Conservation (phyloP, 2,329 filamentous ascomycete species). For the Neospermospora avenae region DNA sequence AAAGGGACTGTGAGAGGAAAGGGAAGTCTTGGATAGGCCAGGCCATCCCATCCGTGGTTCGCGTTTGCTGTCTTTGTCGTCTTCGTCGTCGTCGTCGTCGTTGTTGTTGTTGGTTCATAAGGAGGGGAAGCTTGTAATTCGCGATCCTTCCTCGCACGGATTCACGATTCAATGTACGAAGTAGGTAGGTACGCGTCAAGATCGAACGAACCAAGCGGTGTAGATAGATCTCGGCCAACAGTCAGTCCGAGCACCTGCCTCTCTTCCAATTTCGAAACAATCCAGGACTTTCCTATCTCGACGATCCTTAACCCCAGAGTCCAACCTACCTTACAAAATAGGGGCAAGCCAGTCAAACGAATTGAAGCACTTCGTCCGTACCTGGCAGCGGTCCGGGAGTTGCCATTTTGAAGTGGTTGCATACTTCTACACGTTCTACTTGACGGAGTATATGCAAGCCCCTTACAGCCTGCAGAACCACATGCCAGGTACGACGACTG, state of each 20-base stretch:
- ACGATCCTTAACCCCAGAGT: too few relatives aligned
- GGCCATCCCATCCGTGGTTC: conserved; percentile 1
- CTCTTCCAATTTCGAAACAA: neutral
- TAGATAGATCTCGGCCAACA: neutral
- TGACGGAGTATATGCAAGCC: conserved; percentile 1
- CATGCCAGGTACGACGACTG: neutral
- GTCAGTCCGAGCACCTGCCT: conserved; percentile 2
- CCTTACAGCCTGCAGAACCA: conserved; percentile 1
- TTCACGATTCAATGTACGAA: too few relatives aligned
- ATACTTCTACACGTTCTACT: too few relatives aligned
- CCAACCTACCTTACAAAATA: neutral
- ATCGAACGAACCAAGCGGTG: too few relatives aligned
- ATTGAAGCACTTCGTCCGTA: neutral
- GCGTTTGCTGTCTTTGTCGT: too few relatives aligned
- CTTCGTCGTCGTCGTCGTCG: too few relatives aligned
- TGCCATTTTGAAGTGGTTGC: neutral
- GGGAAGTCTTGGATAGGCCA: conserved; percentile 2
- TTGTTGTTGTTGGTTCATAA: conserved; percentile 15
- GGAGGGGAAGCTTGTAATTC: conserved; percentile 18
- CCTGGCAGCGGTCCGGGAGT: neutral
- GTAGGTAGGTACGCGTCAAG: too few relatives aligned
- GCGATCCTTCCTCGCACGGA: neutral
- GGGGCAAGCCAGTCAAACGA: neutral
- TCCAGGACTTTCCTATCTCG: neutral
- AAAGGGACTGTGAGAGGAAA: too few relatives aligned